Conservation (phyloP, 1,284 basidiomycete genomes). For the Ustilago bromivora region DNA sequence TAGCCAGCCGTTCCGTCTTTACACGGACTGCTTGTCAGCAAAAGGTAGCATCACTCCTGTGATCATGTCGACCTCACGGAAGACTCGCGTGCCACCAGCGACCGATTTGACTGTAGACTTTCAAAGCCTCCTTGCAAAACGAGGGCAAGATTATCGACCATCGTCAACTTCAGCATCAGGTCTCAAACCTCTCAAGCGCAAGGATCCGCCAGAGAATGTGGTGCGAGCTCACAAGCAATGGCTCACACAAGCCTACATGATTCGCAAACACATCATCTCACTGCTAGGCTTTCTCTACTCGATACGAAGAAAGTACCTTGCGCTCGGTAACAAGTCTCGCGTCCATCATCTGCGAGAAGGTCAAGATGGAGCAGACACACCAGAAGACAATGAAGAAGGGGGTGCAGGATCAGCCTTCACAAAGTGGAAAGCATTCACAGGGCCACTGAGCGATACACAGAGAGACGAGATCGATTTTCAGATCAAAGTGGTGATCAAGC, state of each 20-base stretch:
- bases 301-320: slow-evolving; percentile 55
- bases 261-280: slow-evolving; percentile 48
- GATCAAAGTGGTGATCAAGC: slow-evolving; percentile 81
- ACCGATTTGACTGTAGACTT: slow-evolving; percentile 46
- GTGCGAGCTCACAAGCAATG: slow-evolving; percentile 47
- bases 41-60: too few relatives aligned
- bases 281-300: slow-evolving; percentile 55
- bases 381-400: slow-evolving; percentile 24
- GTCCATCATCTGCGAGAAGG: slow-evolving; percentile 23
- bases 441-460: slow-evolving; percentile 83
- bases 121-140: slow-evolving; percentile 32
- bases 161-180: slow-evolving; percentile 28
- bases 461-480: slow-evolving; percentile 91
- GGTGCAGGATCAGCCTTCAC: slow-evolving; percentile 41
- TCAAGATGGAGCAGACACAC: slow-evolving; percentile 25
- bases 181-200: slow-evolving; percentile 27
- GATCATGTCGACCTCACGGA: slow-evolving; percentile 23
- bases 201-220: slow-evolving; percentile 43
- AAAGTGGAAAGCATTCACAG: slow-evolving; percentile 72
- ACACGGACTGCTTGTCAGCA: neutral
- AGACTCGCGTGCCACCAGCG: slow-evolving; percentile 26
- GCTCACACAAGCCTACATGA: slow-evolving; percentile 49
- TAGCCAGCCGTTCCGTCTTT: neutral
- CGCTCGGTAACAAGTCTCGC: slow-evolving; percentile 37
- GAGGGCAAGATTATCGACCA: slow-evolving; percentile 34